phyloP scores from a whole-genome alignment of 2,329 filamentous ascomycete species.

The Fusarium tjaetaba region DNA sequence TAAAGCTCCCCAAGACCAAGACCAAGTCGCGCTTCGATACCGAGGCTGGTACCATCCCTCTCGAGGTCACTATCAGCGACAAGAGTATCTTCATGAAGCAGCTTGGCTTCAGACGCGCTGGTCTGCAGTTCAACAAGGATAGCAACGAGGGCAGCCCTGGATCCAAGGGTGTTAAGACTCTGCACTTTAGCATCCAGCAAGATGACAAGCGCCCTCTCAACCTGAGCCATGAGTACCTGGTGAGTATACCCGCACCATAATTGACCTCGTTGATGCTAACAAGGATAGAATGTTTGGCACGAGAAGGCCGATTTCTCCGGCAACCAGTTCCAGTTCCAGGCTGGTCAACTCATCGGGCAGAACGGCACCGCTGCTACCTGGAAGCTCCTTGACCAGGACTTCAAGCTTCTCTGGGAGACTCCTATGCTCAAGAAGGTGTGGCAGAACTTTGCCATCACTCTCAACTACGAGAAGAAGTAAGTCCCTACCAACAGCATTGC shows the following conservation, averaged over 20 bases:
- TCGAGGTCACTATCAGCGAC: constrained; percentile 67
- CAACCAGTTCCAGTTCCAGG: constrained; percentile 65
- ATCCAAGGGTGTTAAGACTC: constrained; percentile 65
- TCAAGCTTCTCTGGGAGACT: constrained; percentile 60
- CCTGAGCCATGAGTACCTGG: constrained; percentile 69
- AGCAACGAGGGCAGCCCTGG: constrained; percentile 60
- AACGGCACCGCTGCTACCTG: constrained; percentile 51
- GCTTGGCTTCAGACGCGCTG: constrained; percentile 67
- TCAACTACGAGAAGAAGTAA: constrained; percentile 67
- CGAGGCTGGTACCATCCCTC: constrained; percentile 55
- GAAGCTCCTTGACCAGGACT: constrained; percentile 59
- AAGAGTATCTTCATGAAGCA: constrained; percentile 69
- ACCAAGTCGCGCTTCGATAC: constrained; percentile 49
- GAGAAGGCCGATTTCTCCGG: constrained; percentile 58
- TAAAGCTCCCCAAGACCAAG: constrained; percentile 54
- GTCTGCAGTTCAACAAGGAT: constrained; percentile 36
- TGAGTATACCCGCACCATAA: constrained; percentile 31
- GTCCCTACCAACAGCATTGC: constrained; percentile 29
- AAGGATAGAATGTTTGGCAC: constrained; percentile 52
- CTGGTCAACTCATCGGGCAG: constrained; percentile 60
- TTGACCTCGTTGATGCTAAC: not conserved
- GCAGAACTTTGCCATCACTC: constrained; percentile 70
- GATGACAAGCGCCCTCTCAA: constrained; percentile 63
- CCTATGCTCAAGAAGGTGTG: constrained; percentile 62
- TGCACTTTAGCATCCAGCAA: constrained; percentile 69